Conservation (phyloP, 2,329 filamentous ascomycete genomes). For the Chalaropsis ovoidea region DNA sequence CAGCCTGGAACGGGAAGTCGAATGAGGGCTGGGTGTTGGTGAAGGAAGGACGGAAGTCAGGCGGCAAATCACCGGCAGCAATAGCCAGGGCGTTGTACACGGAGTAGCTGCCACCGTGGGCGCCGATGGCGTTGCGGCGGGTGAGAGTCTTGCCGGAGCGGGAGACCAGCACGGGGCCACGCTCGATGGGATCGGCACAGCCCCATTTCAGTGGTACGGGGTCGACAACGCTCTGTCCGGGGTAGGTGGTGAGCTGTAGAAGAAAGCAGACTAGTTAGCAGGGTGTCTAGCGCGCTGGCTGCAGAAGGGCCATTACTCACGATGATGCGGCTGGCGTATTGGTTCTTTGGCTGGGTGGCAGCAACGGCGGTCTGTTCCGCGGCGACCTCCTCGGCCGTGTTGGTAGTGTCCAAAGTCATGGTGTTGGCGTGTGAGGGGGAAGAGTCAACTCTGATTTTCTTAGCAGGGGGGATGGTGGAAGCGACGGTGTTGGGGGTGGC, state of each 20-base stretch:
- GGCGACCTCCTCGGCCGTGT: conserved; percentile 10
- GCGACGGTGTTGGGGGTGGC: not conserved
- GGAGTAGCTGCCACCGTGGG: conserved; percentile 73
- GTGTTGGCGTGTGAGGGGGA: conserved; percentile 1
- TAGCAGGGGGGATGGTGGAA: not conserved
- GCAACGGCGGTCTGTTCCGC: not conserved
- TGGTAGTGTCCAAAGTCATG: conserved; percentile 18
- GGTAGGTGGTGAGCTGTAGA: conserved; percentile 28
- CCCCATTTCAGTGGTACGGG: conserved; percentile 28
- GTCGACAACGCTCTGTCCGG: conserved; percentile 28
- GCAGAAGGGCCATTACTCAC: conserved; percentile 8
- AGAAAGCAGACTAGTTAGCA: not conserved
- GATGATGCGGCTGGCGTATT: conserved; percentile 25
- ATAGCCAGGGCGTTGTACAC: conserved; percentile 92
- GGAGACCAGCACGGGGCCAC: conserved; percentile 28
- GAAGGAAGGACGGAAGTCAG: conserved; percentile 53
- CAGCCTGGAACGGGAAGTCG: conserved; percentile 74
- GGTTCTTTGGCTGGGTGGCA: conserved; percentile 15
- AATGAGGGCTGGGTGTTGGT: conserved; percentile 82
- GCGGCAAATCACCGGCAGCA: conserved; percentile 76
- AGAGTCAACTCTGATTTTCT: conserved; percentile 16
- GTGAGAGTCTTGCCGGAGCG: conserved; percentile 27
- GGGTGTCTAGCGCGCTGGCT: no score
- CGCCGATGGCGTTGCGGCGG: conserved; percentile 28
- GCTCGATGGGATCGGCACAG: conserved; percentile 25